Percentiles rank a stretch among this genome's conserved stretches.
Conservation (phyloP, 495 filamentous ascomycete genomes). For the Daldinia grandis region DNA sequence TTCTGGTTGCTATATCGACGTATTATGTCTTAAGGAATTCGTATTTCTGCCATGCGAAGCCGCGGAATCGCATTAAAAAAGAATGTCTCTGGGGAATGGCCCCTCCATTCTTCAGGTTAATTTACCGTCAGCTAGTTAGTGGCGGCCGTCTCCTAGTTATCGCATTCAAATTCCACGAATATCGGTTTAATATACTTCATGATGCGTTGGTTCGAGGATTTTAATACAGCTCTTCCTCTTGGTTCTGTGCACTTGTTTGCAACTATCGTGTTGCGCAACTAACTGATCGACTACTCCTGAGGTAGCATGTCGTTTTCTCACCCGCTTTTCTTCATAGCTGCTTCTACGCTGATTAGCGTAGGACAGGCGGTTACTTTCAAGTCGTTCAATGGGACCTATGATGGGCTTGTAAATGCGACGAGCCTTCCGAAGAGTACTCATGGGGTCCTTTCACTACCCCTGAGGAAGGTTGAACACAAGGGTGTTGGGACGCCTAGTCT, state of each 20-base stretch:
- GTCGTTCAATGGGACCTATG: slow-evolving; percentile 5
- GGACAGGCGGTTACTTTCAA: slow-evolving; percentile 4
- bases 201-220: slow-evolving; percentile 5
- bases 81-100: slow-evolving; percentile 26
- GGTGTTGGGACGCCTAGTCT: slow-evolving; percentile 42
- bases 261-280: neutral
- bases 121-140: neutral
- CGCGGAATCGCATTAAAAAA: neutral
- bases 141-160: slow-evolving; percentile 27
- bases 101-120: slow-evolving; percentile 26
- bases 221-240: slow-evolving; percentile 2
- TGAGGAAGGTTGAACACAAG: slow-evolving; percentile 32
- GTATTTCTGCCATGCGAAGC: neutral
- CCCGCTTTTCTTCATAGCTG: slow-evolving; percentile 3
- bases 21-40: slow-evolving; percentile 19
- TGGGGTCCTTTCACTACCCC: slow-evolving; percentile 35
- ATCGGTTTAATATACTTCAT: slow-evolving; percentile 18
- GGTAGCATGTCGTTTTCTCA: slow-evolving; percentile 17
- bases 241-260: slow-evolving; percentile 6
- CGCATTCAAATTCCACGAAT: slow-evolving; percentile 34
- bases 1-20: slow-evolving; percentile 31
- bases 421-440: slow-evolving; percentile 8
- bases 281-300: neutral
- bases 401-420: slow-evolving; percentile 4
- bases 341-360: slow-evolving; percentile 5